Conservation (phyloP, 805 yeast genomes). For the Ogataea polymorpha region DNA sequence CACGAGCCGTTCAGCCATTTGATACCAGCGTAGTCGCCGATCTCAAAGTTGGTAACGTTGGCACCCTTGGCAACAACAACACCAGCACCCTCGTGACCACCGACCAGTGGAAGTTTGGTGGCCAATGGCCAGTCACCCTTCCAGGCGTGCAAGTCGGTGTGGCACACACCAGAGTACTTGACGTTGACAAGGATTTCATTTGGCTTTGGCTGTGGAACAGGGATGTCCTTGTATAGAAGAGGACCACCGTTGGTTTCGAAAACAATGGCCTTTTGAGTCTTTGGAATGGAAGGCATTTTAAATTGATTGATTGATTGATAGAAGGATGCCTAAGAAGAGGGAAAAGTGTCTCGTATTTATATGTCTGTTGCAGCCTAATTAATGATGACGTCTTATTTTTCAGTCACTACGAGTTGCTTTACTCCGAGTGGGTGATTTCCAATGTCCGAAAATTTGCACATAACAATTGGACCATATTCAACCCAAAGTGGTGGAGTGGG, state of each 20-base stretch:
- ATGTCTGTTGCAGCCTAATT: not conserved
- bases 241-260: constrained; percentile 66
- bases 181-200: constrained; percentile 78
- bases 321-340: not conserved
- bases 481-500: constrained; percentile 1
- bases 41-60: constrained; percentile 64
- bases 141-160: constrained; percentile 93
- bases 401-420: constrained; percentile 6
- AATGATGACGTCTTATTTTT: constrained; percentile 1
- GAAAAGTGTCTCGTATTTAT: constrained; percentile 7
- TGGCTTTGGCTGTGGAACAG: constrained; percentile 76
- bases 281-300: constrained; percentile 43
- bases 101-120: constrained; percentile 72
- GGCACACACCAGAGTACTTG: constrained; percentile 89
- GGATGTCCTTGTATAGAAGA: constrained; percentile 64
- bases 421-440: constrained; percentile 6
- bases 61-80: constrained; percentile 74
- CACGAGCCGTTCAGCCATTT: constrained; percentile 84
- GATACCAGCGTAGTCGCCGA: constrained; percentile 80
- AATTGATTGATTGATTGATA: not conserved
- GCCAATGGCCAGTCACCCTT: constrained; percentile 89
- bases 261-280: constrained; percentile 67
- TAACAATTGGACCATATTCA: constrained; percentile 1
- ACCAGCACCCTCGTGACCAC: constrained; percentile 92
- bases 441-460: constrained; percentile 3